Evolutionary conservation across 441 rosid genomes (phyloP), one percentile per base, ranked within the genome.

Genomic region (Raphanus hybrid): DNA sequence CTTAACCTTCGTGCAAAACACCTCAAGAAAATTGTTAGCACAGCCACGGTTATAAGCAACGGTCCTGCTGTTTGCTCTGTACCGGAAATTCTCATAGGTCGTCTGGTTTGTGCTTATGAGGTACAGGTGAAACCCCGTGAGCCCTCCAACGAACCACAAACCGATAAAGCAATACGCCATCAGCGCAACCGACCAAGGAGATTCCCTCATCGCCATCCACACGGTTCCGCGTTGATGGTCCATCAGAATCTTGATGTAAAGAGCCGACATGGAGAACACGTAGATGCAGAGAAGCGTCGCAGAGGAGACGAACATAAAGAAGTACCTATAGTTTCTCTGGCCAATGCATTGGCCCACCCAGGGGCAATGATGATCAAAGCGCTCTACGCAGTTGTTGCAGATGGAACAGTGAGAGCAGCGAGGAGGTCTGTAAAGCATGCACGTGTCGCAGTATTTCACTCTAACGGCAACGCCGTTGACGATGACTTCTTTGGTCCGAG

Each of bases 311-410:
- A 92, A 94, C 96, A 94, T 86, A 80, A 94, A 94, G 91, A 94
- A 94, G 87, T 78, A 92, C 32, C 96, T 92, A 81, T 94, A 94
- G 87, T 94, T 94, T 70, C 95, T 94, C 98, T 68, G 62, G 80
- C 97, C 97, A 81, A 92, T 85, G 84, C 97, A 92, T 71, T 92
- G 97, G 68, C 97, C 97, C 64, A 16, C 97, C 97, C 97, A 92
- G 27, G 96, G 94, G 79, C 97, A 92, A 77, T 92, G 96, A 76
- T 92, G 97, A 80, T 92, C 97, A 82, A 92, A 92, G 45, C 96
- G 82, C 52, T 69, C 73, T 3, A 69, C 73, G n/a, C 73, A 69
- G 64, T 69, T 69, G 52, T 69, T 69, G 64, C 98, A 93, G 76
- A 93, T 90, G 74, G 97, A 91, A 82, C 98, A 92, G 69, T 92